A percentile compares a stretch with the other conserved stretches of the same genome.
These are phyloP conservation scores for Xylaria digitata DNA, from an alignment of 2,329 filamentous ascomycete genomes.

Conservation along the genomic window DNA sequence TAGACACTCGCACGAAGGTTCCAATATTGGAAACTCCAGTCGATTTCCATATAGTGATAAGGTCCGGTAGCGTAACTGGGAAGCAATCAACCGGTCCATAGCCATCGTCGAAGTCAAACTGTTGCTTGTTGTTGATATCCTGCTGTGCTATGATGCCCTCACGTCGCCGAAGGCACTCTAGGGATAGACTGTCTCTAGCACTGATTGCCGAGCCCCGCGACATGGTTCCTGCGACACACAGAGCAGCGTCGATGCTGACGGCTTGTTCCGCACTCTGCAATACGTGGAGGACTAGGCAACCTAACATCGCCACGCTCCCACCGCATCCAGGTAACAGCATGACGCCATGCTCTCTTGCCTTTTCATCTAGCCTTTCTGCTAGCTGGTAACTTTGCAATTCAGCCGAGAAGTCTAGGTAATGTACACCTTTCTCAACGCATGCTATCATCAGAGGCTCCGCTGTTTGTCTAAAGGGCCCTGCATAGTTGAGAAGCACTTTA, in stretches of 20 bases:
- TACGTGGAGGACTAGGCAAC: slow-evolving; percentile 33
- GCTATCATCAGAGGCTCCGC: slow-evolving; percentile 37
- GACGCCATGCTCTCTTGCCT: slow-evolving; percentile 29
- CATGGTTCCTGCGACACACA: slow-evolving; percentile 39
- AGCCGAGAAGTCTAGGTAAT: slow-evolving; percentile 43
- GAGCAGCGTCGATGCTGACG: slow-evolving; percentile 37
- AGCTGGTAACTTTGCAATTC: slow-evolving; percentile 40
- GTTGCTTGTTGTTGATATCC: background rate
- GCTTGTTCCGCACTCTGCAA: slow-evolving; percentile 9
- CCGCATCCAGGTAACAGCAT: slow-evolving; percentile 44
- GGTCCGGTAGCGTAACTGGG: slow-evolving; percentile 40
- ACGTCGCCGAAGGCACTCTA: slow-evolving; percentile 12
- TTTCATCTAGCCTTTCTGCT: slow-evolving; percentile 19
- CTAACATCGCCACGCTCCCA: slow-evolving; percentile 42
- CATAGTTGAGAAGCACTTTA: slow-evolving; percentile 41
- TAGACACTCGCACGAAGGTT: slow-evolving; percentile 33
- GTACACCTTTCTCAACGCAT: slow-evolving; percentile 37
- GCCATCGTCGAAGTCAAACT: slow-evolving; percentile 42
- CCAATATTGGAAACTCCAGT: slow-evolving; percentile 36
- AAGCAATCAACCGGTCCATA: slow-evolving; percentile 36
- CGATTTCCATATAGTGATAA: slow-evolving; percentile 41
- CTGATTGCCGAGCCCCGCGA: slow-evolving; percentile 38
- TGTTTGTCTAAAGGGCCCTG: slow-evolving; percentile 39
- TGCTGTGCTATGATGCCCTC: slow-evolving; percentile 2
- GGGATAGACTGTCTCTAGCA: slow-evolving; percentile 29